Conservation (phyloP, 108 stramenopile species). For the Parietichytrium sp. region DNA sequence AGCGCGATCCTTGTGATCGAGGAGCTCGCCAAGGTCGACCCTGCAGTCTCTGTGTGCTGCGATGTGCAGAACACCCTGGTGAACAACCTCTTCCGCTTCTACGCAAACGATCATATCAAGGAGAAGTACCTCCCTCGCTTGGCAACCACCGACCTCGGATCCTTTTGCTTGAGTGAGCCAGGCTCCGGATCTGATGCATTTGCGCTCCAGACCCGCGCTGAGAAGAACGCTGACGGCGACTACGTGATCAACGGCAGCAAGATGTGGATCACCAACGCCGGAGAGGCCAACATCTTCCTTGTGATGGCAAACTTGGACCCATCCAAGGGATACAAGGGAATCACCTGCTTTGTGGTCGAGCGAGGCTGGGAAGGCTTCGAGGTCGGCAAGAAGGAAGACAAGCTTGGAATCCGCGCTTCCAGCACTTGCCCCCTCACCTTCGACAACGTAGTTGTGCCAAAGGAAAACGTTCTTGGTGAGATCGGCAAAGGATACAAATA, state of each 20-base stretch:
- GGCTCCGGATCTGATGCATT: conserved; percentile 88
- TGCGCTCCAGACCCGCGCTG: conserved; percentile 80
- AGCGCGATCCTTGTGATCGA: conserved; percentile 83
- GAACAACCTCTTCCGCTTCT: conserved; percentile 86
- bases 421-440: conserved; percentile 83
- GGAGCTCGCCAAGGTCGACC: conserved; percentile 86
- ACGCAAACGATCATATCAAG: conserved; percentile 74
- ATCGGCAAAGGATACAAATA: conserved; percentile 86
- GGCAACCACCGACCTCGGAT: conserved; percentile 75
- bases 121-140: conserved; percentile 77
- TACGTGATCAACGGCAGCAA: conserved; percentile 84
- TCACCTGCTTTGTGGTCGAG: conserved; percentile 89
- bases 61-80: conserved; percentile 95
- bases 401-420: conserved; percentile 83
- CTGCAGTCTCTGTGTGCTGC: conserved; percentile 79
- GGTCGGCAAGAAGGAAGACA: conserved; percentile 82
- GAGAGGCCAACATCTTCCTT: conserved; percentile 79
- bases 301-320: conserved; percentile 86
- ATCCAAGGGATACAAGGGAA: conserved; percentile 81
- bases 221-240: conserved; percentile 65
- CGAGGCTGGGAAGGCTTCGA: conserved; percentile 71
- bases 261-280: conserved; percentile 87
- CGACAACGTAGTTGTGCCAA: conserved; percentile 78
- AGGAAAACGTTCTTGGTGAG: conserved; percentile 74
- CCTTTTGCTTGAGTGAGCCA: conserved; percentile 85